Evolutionary conservation across 345 rosid genomes (phyloP), one percentile per base, ranked within the genome.

Genomic region (Acer saccharum): DNA sequence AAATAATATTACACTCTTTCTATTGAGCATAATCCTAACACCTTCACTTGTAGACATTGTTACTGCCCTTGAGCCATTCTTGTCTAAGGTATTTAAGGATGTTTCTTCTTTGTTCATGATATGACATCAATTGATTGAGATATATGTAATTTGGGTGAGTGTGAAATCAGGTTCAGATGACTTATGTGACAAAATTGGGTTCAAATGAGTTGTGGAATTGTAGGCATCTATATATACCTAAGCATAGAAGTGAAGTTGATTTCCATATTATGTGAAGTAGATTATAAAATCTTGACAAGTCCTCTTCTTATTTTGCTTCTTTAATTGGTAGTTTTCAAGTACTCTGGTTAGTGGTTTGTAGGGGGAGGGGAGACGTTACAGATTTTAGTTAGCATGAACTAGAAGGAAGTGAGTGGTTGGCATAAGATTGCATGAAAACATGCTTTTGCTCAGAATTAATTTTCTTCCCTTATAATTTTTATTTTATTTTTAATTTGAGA

Each of bases 1-100:
- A n/a, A n/a, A n/a, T n/a, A n/a, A n/a, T n/a, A n/a, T n/a, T n/a
- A n/a, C n/a, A n/a, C n/a, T n/a, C n/a, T n/a, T n/a, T n/a, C n/a
- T n/a, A n/a, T n/a, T n/a, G n/a, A n/a, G n/a, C n/a, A n/a, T n/a
- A n/a, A n/a, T n/a, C n/a, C n/a, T n/a, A n/a, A n/a, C n/a, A n/a
- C 94, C 97, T 83, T 85, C 87, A 0, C 92, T 88, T 79, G 90
- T 90, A 63, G 82, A 92, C 77, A 72, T 90, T 67, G 89, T 90
- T 21, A 87, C 92, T n/a, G 81, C 64, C 79, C 90, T 92, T 1
- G 98, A 95, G 79, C 99, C 99, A 6, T 93, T 93, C 84, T 81
- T 93, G 20, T 92, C 99, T 10, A 95, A 93, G 99, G 99, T 93
- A 87, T 67, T 9, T 25, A 43, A 60, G 21, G 10, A 7, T 23